Evolutionary conservation across 2,329 filamentous ascomycete genomes (phyloP).

Genomic region (Pseudogymnoascus sp.): DNA sequence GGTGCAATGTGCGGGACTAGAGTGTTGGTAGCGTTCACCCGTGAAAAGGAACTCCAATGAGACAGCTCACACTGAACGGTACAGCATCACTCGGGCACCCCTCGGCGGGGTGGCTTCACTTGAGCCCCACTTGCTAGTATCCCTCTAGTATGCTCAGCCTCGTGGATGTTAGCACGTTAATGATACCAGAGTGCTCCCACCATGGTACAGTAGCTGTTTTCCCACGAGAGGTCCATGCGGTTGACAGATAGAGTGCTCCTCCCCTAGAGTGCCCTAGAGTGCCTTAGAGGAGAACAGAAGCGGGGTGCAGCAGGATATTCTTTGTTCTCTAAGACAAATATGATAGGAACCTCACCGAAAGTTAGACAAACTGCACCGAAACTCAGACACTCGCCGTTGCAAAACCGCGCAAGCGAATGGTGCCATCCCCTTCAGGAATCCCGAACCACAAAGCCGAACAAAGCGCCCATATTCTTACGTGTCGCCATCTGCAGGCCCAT

Average conservation of each 20-base stretch:
- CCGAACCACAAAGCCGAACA: background rate
- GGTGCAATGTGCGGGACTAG: background rate
- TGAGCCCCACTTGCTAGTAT: background rate
- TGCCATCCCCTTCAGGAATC: background rate
- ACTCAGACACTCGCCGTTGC: background rate
- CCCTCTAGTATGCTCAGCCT: background rate
- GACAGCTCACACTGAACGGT: background rate
- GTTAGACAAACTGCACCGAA: background rate
- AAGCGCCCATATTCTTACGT: constrained; percentile 1
- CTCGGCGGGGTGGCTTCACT: background rate
- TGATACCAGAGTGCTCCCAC: background rate
- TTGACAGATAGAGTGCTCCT: constrained; percentile 1
- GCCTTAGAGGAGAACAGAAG: background rate
- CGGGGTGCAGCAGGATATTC: background rate
- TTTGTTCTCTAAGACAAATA: background rate
- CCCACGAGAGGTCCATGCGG: background rate
- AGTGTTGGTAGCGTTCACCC: background rate
- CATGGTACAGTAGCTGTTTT: background rate
- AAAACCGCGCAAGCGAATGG: background rate
- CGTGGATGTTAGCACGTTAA: background rate
- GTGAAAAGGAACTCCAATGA: background rate
- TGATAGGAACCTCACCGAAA: background rate
- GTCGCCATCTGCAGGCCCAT: background rate
- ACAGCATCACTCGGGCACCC: background rate
- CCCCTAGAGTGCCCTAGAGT: background rate